Conservation (phyloP, 2,329 filamentous ascomycete species). For the Phyllosticta citriasiana region DNA sequence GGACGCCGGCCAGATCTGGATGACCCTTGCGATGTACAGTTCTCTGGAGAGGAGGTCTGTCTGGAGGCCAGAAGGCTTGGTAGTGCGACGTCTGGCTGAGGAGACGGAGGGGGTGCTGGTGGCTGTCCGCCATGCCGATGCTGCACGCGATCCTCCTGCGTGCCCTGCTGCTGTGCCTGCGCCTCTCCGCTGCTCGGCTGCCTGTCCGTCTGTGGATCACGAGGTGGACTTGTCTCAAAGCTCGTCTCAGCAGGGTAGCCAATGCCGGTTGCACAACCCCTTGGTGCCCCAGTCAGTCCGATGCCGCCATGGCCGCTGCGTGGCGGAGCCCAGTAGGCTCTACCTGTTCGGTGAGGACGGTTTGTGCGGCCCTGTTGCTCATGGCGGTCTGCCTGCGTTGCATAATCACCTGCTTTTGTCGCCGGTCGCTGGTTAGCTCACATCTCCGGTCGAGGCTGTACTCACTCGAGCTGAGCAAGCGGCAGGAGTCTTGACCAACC, state of each 20-base stretch:
- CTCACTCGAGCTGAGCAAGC: background rate
- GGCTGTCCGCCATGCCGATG: background rate
- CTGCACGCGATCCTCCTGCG: conserved; percentile 6
- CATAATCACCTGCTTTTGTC: background rate
- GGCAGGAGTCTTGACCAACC: background rate
- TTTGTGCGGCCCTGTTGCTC: background rate
- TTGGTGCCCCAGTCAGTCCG: background rate
- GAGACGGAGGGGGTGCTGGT: background rate
- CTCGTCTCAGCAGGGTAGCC: background rate
- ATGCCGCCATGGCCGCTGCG: conserved; percentile 7
- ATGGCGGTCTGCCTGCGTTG: background rate
- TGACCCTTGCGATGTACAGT: background rate
- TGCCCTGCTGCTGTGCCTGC: background rate
- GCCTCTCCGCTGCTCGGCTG: background rate
- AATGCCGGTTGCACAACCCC: background rate
- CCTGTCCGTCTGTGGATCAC: background rate
- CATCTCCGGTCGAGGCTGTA: background rate
- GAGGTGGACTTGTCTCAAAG: background rate
- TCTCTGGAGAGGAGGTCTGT: background rate
- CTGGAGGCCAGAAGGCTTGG: conserved; percentile 4
- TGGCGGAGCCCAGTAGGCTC: conserved; percentile 7
- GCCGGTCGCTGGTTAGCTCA: background rate
- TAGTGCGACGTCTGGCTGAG: conserved; percentile 6
- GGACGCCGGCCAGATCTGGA: background rate
- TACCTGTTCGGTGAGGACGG: background rate